Evolutionary conservation across 1,284 basidiomycete species (phyloP), one percentile per base, ranked within the genome.

Genomic region (Dichomitus squalens): DNA sequence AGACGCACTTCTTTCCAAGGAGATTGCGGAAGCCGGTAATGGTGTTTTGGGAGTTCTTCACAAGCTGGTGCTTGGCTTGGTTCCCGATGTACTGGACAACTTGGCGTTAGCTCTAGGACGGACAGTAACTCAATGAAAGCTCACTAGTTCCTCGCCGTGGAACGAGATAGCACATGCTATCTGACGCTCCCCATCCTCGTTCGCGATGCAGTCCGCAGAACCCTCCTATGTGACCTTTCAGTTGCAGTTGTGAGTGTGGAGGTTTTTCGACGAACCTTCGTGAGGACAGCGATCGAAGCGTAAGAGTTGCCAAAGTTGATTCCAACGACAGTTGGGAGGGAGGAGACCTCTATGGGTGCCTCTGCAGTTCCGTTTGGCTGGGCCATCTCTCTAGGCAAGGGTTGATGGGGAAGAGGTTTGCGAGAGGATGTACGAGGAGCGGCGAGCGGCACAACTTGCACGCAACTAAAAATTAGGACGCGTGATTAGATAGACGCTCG

Each of bases 231-330:
- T 23, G 21, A 46, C 2, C 8, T 20, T 11, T 21, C 23, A 12
- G 18, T 2, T 21, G 20, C 21, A 11, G 2, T 29, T 36, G 1
- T 3, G 16, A 38, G 31, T n/a, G n/a, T 40, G 11, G 44, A 63
- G 40, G 11, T 14, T 11, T 27, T 23, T 52, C 21, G 40, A 72
- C 77, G 52, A 55, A 93, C 94, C 82, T 98, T 98, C 72, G 94
- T 95, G 70, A 98, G 91, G 59, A 98, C 91, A 21, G 96, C 93
- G 68, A 99, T 96, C 46, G 93, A 96, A 31, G 93, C 92, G 75
- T 92, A 98, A 36, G 93, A 90, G 76, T 97, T 95, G 41, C 97
- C 97, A 75, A 98, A 92, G 81, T 98, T 98, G 79, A 99, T 95
- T 55, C 96, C 96, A 55, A 99, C 83, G 49, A 92, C 82, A 0